Base-by-base conservation (phyloP, 2,329 filamentous ascomycete genomes). In the Endothia cerciana region DNA sequence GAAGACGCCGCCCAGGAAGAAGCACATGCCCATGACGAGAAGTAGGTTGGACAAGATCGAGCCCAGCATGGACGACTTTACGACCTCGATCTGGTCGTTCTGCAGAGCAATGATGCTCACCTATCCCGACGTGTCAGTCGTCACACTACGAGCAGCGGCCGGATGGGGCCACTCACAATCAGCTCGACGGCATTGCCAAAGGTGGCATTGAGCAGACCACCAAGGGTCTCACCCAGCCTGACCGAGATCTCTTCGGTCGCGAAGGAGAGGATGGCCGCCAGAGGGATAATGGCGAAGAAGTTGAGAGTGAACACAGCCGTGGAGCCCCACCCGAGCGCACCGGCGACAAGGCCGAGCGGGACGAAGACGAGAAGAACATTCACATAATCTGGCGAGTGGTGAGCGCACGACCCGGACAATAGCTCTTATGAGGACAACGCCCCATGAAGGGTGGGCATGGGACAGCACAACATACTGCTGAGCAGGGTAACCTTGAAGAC, bases 61-160 rank as follows among this genome's bases (percentile, higher is more conserved):
- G 58, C 95, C 94, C 41, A 98, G 88, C 94, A 98, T 98, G 70
- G 93, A 97, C 25, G 94, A 91, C 80, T 98, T 95, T n/a, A 98
- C 94, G 70, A 98, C 94, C 73, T 94, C 89, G 74, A 97, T 96
- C 79, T 98, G 91, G 69, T 89, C 88, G 72, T 95, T 88, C 70
- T 83, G 87, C 56, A 99, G 85, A 22, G 95, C 95, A 70, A 98
- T 91, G 72, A 98, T 94, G 76, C 92, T 97, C 75, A 97, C 92
- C 91, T 94, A 74, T 22, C 25, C 15, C 17, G 1, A 17, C 19
- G 30, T 28, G 33, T 38, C 5, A 58, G 55, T 17, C n/a, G 11
- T 62, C 49, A 59, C 41, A 17, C 10, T 8, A 22, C 22, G 7
- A 1, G 13, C 15, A 51, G 25, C 25, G 25, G 22, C 25, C 4